Base-by-base conservation (phyloP, 495 filamentous ascomycete genomes). In the Aspergillus taichungensis region DNA sequence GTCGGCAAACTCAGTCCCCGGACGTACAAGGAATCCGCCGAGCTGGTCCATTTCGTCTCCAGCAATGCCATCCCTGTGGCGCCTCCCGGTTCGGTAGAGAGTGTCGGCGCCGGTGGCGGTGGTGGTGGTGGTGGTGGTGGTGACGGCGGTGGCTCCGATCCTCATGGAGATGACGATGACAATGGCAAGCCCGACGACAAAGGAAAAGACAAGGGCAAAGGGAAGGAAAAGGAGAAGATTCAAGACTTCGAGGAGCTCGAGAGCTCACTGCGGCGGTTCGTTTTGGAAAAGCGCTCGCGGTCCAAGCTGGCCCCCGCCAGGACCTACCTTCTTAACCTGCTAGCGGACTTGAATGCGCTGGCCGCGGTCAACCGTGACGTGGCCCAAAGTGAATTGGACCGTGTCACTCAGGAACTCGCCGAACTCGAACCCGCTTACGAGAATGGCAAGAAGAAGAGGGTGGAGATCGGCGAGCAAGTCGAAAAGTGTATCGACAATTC, bases 31-130 rank as follows among this genome's bases (percentile, higher is more conserved):
- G 92, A 98, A 53, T 82, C 91, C 7, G 75, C 78, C 8, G 92
- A 98, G 51, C 72, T 98, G 3, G 92, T 98, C 10, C 92, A 98
- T 57, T 98, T 97, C 54, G 94, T 98, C 9, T 97, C 92, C 7
- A 95, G 89, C 50, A 92, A 95, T 58, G 88, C 88, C 8, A 87
- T 97, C 47, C 89, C 89, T 3, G 79, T 83, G 38, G 72, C 69
- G 3, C 78, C 80, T 3, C 73, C 77, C 13, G 71, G 73, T 31
- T 64, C 71, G 24, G 55, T 61, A 8, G 60, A 60, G 13, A 59
- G 64, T 30, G 74, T 77, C 38, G 79, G 78, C 30, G 57, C 62
- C 45, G 67, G 73, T 34, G 66, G 68, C 42, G 73, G 79, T 31
- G 78, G 78, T 38, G 80, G 77, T 32, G 76, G 75, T 50, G 71